These are phyloP conservation scores for Umbelopsis vinacea DNA, from an alignment of 192 early-diverging fungal genomes.

Conservation along the genomic window DNA sequence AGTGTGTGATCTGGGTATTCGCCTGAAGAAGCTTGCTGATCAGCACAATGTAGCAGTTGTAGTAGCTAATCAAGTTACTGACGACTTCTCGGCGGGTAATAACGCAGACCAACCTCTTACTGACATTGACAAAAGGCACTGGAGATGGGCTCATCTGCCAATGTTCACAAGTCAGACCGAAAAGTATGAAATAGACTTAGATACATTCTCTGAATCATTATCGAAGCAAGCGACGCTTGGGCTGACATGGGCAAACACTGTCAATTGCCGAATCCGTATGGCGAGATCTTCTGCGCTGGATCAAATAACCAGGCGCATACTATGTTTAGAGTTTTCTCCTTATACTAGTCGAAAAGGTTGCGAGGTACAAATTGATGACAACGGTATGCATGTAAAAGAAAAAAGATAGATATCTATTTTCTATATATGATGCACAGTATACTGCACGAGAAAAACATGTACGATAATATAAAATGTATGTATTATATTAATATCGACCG, in stretches of 20 bases:
- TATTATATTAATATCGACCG: too few species aligned
- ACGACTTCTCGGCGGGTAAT: slow-evolving; percentile 39
- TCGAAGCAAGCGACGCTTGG: slow-evolving; percentile 74
- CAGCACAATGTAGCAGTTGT: slow-evolving; percentile 70
- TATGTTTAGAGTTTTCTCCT: slow-evolving; percentile 36
- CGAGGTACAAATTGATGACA: slow-evolving; percentile 23
- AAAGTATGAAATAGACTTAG: slow-evolving; percentile 12
- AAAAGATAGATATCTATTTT: background rate
- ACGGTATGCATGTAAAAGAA: slow-evolving; percentile 3
- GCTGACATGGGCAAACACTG: slow-evolving; percentile 71
- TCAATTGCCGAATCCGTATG: slow-evolving; percentile 70
- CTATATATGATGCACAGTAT: background rate
- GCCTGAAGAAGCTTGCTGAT: slow-evolving; percentile 65
- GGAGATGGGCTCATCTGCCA: slow-evolving; percentile 3
- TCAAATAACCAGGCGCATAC: slow-evolving; percentile 15
- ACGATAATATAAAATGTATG: too few species aligned
- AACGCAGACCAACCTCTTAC: slow-evolving; percentile 6
- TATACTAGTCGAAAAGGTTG: slow-evolving; percentile 12
- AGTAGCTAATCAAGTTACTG: slow-evolving; percentile 84
- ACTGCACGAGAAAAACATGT: too few species aligned
- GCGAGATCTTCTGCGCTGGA: slow-evolving; percentile 36
- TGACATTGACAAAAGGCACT: background rate
- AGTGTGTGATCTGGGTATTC: slow-evolving; percentile 63
- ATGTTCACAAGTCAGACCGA: background rate
- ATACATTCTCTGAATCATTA: slow-evolving; percentile 36